Conservation (phyloP, 2,329 filamentous ascomycete species). For the Tolypocladium ophioglossoides region DNA sequence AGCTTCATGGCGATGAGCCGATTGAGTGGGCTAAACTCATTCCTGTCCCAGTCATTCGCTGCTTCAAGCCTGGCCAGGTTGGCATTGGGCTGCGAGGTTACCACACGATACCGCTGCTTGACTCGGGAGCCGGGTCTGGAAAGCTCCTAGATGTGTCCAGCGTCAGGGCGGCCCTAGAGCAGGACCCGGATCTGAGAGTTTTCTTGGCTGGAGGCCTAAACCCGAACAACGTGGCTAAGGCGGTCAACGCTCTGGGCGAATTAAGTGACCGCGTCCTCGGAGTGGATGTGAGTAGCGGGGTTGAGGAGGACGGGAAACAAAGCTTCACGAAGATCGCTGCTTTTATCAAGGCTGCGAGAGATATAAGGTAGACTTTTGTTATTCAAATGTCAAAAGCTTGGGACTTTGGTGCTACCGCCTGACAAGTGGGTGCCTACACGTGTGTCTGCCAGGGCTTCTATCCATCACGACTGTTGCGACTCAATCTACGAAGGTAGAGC, state of each 20-base stretch:
- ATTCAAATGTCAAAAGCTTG: not conserved
- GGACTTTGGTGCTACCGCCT: not conserved
- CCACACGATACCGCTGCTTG: slow-evolving; percentile 74
- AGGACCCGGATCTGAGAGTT: slow-evolving; percentile 61
- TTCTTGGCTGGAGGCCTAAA: slow-evolving; percentile 79
- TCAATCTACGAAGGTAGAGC: no score
- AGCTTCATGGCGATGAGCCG: slow-evolving; percentile 87
- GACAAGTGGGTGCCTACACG: not conserved
- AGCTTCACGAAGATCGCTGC: slow-evolving; percentile 67
- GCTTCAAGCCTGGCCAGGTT: slow-evolving; percentile 68
- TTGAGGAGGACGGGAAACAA: slow-evolving; percentile 76
- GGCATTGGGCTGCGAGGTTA: slow-evolving; percentile 66
- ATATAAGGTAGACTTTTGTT: slow-evolving; percentile 28
- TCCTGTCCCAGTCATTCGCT: slow-evolving; percentile 81
- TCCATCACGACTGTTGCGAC: not conserved
- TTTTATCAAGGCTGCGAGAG: slow-evolving; percentile 70
- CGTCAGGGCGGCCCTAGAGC: slow-evolving; percentile 55
- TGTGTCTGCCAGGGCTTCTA: not conserved
- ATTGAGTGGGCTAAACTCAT: slow-evolving; percentile 85
- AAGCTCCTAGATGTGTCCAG: slow-evolving; percentile 61
- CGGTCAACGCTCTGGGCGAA: slow-evolving; percentile 52
- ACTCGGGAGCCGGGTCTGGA: slow-evolving; percentile 79
- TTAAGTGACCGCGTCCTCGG: slow-evolving; percentile 57
- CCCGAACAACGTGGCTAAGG: slow-evolving; percentile 63
- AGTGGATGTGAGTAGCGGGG: slow-evolving; percentile 90